These are phyloP conservation scores for Aureobasidium uvarum DNA, from an alignment of 2,329 filamentous ascomycete species.

Conservation along the genomic window DNA sequence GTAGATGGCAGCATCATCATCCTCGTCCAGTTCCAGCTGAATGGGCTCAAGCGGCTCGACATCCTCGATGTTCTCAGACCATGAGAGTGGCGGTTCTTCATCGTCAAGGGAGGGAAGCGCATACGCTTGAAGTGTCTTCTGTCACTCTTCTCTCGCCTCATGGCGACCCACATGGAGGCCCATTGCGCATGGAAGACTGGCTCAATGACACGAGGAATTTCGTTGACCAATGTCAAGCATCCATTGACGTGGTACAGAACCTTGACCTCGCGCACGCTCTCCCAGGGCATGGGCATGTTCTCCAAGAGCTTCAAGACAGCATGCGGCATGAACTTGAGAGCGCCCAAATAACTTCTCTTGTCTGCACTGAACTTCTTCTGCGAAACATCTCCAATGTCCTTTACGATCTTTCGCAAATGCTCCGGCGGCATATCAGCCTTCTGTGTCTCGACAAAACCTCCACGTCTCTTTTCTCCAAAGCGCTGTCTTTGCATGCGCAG, in stretches of 20 bases:
- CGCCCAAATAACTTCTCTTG: constrained; percentile 95
- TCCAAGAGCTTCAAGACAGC: constrained; percentile 95
- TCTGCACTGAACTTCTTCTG: constrained; percentile 99
- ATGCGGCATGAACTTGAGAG: constrained; percentile 98
- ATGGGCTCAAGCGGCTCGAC: constrained; percentile 97
- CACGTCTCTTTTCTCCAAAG: constrained; percentile 95
- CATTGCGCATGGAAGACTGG: constrained; percentile 98
- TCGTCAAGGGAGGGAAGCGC: constrained; percentile 97
- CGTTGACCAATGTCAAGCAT: constrained; percentile 94
- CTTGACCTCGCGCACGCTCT: constrained; percentile 92
- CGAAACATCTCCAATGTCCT: constrained; percentile 97
- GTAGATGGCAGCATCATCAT: constrained; percentile 84
- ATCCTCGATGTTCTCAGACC: constrained; percentile 98
- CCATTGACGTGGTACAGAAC: constrained; percentile 98
- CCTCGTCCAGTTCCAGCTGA: constrained; percentile 95
- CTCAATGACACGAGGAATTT: constrained; percentile 93
- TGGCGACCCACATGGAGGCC: constrained; percentile 99
- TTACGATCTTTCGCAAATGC: constrained; percentile 96
- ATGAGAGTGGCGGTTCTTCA: constrained; percentile 94
- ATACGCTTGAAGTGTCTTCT: constrained; percentile 96
- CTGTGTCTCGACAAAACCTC: constrained; percentile 94
- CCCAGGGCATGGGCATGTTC: constrained; percentile 99
- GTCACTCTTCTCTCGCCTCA: constrained; percentile 97
- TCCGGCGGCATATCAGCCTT: constrained; percentile 99
- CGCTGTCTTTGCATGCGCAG: constrained; percentile 84